A percentile compares a stretch with the other conserved stretches of the same genome.
These are phyloP conservation scores for Collybia nuda DNA, from an alignment of 768 basidiomycete species.

Conservation along the genomic window DNA sequence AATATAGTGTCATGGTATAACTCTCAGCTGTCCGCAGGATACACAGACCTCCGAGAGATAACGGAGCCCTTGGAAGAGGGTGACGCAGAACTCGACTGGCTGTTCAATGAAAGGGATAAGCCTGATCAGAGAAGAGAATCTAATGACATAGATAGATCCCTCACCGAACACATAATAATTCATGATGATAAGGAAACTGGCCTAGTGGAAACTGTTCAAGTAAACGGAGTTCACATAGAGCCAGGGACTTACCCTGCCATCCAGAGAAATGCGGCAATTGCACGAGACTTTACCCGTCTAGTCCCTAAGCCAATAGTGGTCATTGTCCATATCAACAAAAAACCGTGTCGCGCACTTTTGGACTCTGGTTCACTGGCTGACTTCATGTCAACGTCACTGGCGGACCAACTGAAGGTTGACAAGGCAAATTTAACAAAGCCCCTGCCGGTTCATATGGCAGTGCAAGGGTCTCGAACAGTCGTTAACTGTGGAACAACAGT, in stretches of 20 bases:
- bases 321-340: slow-evolving; percentile 27
- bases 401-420: slow-evolving; percentile 32
- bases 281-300: slow-evolving; percentile 13
- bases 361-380: slow-evolving; percentile 40
- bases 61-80: too few relatives aligned
- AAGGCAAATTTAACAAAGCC: slow-evolving; percentile 25
- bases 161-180: too few relatives aligned
- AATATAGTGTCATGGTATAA: too few relatives aligned
- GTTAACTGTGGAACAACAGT: slow-evolving; percentile 26
- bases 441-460: slow-evolving; percentile 34
- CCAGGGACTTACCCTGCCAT: slow-evolving; percentile 2
- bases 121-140: too few relatives aligned
- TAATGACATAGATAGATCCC: too few relatives aligned
- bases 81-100: too few relatives aligned
- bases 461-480: slow-evolving; percentile 36
- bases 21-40: too few relatives aligned
- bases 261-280: slow-evolving; percentile 20
- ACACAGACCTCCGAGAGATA: too few relatives aligned
- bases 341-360: slow-evolving; percentile 29
- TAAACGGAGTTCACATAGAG: too few relatives aligned
- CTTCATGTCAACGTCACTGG: slow-evolving; percentile 35
- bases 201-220: too few relatives aligned
- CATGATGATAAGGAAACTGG: too few relatives aligned
- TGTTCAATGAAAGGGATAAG: too few relatives aligned
- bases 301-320: slow-evolving; percentile 34